Evolutionary conservation across 2,329 filamentous ascomycete genomes (phyloP).

Genomic region (Escovopsis sp.): DNA sequence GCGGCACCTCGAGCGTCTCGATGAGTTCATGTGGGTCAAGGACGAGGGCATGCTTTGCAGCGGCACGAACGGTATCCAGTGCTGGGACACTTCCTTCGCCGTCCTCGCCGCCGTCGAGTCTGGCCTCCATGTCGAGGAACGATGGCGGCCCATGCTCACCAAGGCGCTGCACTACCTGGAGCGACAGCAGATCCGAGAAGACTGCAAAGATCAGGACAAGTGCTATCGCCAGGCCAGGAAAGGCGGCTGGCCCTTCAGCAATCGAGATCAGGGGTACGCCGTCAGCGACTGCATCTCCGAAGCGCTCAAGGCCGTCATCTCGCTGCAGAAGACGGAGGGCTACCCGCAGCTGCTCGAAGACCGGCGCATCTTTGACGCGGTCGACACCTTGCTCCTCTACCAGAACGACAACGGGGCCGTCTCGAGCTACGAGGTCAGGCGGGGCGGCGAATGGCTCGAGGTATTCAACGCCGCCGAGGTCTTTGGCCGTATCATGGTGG

Average conservation of each 20-base stretch:
- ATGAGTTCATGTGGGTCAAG: conserved; percentile 87
- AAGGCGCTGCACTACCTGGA: conserved; percentile 79
- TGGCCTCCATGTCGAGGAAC: conserved; percentile 58
- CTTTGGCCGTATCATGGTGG: conserved; percentile 94
- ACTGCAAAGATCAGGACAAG: conserved; percentile 58
- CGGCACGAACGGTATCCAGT: conserved; percentile 95
- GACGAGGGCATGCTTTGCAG: conserved; percentile 86
- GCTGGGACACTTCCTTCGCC: conserved; percentile 87
- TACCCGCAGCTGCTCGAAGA: conserved; percentile 64
- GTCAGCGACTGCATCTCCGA: conserved; percentile 93
- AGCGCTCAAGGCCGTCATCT: conserved; percentile 70
- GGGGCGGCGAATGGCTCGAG: conserved; percentile 66
- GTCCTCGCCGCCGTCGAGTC: conserved; percentile 72
- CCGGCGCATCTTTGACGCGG: conserved; percentile 66
- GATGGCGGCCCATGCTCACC: conserved; percentile 69
- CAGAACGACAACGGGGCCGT: conserved; percentile 78
- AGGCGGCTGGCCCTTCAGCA: conserved; percentile 94
- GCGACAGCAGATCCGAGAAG: conserved; percentile 75
- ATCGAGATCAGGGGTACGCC: conserved; percentile 78
- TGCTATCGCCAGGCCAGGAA: conserved; percentile 87
- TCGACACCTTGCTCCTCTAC: conserved; percentile 83
- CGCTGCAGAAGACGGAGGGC: conserved; percentile 63
- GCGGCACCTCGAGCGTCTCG: conserved; percentile 63
- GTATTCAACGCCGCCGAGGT: conserved; percentile 90
- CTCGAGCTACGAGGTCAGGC: conserved; percentile 74